Evolutionary conservation across 176 grass and related monocot genomes (phyloP), one percentile per base, ranked within the genome.

Genomic region (Tuctoria greenei): DNA sequence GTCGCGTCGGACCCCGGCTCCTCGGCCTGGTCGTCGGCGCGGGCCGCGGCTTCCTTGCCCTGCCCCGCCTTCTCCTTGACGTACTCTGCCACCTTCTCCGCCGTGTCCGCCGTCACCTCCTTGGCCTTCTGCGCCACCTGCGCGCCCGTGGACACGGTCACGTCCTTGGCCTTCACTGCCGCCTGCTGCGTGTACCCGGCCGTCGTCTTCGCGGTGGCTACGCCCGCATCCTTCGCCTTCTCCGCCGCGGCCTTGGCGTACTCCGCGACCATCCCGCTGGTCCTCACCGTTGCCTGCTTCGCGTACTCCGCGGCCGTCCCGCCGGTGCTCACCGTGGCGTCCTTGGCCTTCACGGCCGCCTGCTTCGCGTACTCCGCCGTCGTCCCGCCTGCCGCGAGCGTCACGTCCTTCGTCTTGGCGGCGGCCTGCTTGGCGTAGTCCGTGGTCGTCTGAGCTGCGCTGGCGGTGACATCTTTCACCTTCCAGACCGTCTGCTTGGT

Each of bases 131-230:
- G 85, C 4, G 64, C 85, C 46, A 82, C 85, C 17, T 74, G 81
- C 46, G 40, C 78, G 54, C 83, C 88, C 1, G 83, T 76, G 0
- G 61, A 54, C 4, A 84, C 10, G 26, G 88, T 80, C 36, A 14
- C 68, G 26, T 93, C 90, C 69, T 90, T 97, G 26, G 88, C 80
- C 39, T 89, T 91, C 20, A 57, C 83, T 0, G 83, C 90, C 20
- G 85, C 88, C 57, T 81, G 37, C 73, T 89, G 78, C 20, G 90
- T 78, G 63, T 89, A 89, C 41, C 52, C 88, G 2, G 74, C 90
- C n/a, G 86, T 64, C 0, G 60, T 87, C 76, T 50, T 43, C 0
- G 14, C 16, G 47, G 47, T 7, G 16, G 47, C 15, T 4, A 3
- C 44, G 44, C 2, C 44, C 44, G 44, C 13, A 3, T 10, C 93